Base-by-base conservation (phyloP, 805 yeast genomes). In the Candida chilensis region DNA sequence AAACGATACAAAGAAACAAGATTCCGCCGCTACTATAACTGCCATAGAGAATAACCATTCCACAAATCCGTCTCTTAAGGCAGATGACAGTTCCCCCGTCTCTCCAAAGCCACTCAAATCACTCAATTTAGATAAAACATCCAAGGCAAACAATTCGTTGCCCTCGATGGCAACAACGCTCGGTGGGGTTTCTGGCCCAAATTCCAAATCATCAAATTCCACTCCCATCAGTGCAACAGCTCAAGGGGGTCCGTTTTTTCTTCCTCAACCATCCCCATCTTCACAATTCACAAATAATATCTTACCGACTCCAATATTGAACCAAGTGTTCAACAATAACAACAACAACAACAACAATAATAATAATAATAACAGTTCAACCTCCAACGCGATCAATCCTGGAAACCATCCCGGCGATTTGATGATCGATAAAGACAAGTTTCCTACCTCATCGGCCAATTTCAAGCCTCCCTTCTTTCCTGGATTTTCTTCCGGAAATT, bases 371-470 rank as follows among this genome's bases (percentile, higher is more conserved):
- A n/a, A n/a, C n/a, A n/a, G n/a, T n/a, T n/a, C n/a, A n/a, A n/a
- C n/a, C 61, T 5, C 65, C 59, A 13, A 65, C 68, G 6, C 50
- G 41, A 11, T 44, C 58, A n/a, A 64, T 64, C 1, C 24, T 40
- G 16, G 25, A 32, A 6, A 22, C 27, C 16, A 17, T 20, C 26
- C 20, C 17, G 11, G n/a, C n/a, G n/a, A n/a, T n/a, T n/a, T n/a
- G n/a, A n/a, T n/a, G n/a, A n/a, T n/a, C n/a, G 31, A 27, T 18
- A 30, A 24, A 16, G 18, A 29, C 18, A 39, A 41, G 5, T 15
- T 16, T 13, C 18, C 27, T 33, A 32, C 10, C 30, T 34, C 13
- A 37, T 35, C 30, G 37, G 33, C 19, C 27, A 27, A 20, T 40
- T 32, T 18, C 40, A 35, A 32, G 25, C 39, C 11, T 18, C 40